Conservation (phyloP, 495 filamentous ascomycete genomes). For the Aspergillus homomorphus region DNA sequence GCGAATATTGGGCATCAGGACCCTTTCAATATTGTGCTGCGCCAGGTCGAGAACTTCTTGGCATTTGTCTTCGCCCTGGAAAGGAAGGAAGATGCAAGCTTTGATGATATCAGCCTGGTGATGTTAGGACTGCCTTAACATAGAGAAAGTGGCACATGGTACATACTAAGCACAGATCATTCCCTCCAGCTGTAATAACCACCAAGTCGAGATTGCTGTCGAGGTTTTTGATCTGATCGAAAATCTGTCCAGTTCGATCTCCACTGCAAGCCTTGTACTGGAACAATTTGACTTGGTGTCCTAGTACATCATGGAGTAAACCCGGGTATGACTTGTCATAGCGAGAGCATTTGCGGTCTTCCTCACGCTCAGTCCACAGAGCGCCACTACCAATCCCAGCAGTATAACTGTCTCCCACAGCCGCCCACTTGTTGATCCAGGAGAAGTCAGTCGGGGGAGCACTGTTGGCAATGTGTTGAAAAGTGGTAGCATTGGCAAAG, state of each 20-base stretch:
- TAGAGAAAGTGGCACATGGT: background rate
- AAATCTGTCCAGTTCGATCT: conserved; percentile 17
- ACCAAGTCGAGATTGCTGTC: conserved; percentile 21
- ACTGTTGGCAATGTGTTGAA: too few species aligned
- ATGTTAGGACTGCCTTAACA: background rate
- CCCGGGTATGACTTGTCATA: conserved; percentile 22
- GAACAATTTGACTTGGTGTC: background rate
- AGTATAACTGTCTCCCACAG: conserved; percentile 33
- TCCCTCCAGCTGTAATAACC: conserved; percentile 31
- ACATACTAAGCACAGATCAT: conserved; percentile 31
- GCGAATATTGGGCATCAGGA: conserved; percentile 23
- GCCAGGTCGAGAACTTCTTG: conserved; percentile 19
- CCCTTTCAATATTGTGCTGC: conserved; percentile 16
- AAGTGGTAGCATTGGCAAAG: too few species aligned
- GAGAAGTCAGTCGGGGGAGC: conserved; percentile 15
- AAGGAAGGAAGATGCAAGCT: conserved; percentile 23
- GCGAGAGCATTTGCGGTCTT: conserved; percentile 23
- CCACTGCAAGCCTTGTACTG: conserved; percentile 25
- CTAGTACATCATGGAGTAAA: conserved; percentile 17
- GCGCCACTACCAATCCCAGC: conserved; percentile 32
- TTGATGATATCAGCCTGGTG: conserved; percentile 21
- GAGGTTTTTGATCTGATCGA: conserved; percentile 19
- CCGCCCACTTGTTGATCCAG: conserved; percentile 29
- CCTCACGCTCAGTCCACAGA: background rate
- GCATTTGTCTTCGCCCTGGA: conserved; percentile 14